A percentile compares a stretch with the other conserved stretches of the same genome.
phyloP scores from a whole-genome alignment of 2,329 filamentous ascomycete genomes.

The Fusarium cicatricum region DNA sequence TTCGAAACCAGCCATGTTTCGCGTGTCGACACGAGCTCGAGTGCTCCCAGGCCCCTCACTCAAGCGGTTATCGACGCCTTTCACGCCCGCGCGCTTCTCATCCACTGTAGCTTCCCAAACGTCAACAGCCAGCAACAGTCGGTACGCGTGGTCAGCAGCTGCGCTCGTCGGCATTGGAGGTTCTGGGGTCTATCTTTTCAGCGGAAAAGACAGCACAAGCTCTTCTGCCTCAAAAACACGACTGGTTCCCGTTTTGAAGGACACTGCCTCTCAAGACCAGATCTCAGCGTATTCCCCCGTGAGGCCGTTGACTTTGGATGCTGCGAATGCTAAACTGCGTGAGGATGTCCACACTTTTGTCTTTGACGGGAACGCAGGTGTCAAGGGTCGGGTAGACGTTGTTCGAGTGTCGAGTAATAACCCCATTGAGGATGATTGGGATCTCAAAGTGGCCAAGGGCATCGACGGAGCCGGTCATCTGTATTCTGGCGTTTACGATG shows the following conservation, averaged over 20 bases:
- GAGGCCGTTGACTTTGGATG: slow-evolving; percentile 35
- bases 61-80: slow-evolving; percentile 1
- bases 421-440: slow-evolving; percentile 49
- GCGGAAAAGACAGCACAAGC: not conserved
- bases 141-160: slow-evolving; percentile 13
- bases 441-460: slow-evolving; percentile 44
- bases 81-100: slow-evolving; percentile 15
- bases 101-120: slow-evolving; percentile 17
- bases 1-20: slow-evolving; percentile 26
- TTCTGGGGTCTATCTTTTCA: slow-evolving; percentile 17
- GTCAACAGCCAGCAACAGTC: not conserved
- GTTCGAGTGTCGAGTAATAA: slow-evolving; percentile 48
- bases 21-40: not conserved
- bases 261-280: slow-evolving; percentile 26
- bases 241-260: slow-evolving; percentile 16
- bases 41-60: not conserved
- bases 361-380: slow-evolving; percentile 39
- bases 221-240: not conserved
- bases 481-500: slow-evolving; percentile 56
- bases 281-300: slow-evolving; percentile 42
- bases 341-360: slow-evolving; percentile 42
- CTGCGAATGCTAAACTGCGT: slow-evolving; percentile 44
- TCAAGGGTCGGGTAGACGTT: slow-evolving; percentile 46
- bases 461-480: slow-evolving; percentile 41
- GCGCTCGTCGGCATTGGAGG: slow-evolving; percentile 18